Evolutionary conservation across 192 early-diverging fungal species (phyloP), one percentile per base, ranked within the genome.

Genomic region (Backusella parvicylindrica): DNA sequence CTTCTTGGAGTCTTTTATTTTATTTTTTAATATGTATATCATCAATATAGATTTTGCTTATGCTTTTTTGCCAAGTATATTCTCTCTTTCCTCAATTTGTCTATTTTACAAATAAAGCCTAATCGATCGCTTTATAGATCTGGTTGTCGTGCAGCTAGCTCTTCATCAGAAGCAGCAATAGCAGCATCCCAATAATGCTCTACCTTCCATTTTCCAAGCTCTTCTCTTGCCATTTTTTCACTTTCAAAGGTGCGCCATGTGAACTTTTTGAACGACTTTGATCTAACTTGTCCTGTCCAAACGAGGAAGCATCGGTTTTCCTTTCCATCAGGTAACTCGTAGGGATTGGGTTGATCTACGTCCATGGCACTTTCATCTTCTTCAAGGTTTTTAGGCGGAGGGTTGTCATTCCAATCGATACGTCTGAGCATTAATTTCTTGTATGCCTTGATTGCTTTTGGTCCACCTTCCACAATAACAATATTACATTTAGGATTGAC

Each of bases 401-500:
- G 85, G 47, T 83, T 76, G 53, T 88, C 89, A 33, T 85, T 84
- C 98, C 98, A 99, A 79, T 99, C 91, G 75, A 99, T 98, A 21
- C 98, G 88, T 32, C 94, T 81, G 13, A 98, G 86, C 98, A 99
- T 96, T 26, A 99, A 84, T 74, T 97, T 96, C 81, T 98, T 99
- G 86, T 96, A 99, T 36, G 90, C 87, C 74, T 94, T 94, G 75
- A 98, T 86, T 1, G 87, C 89, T 77, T 97, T 95, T 13, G 90
- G 91, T 3, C 96, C 93, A 1, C 98, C 98, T 83, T 99, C 98
- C 5, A 97, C 97, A 53, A 97, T 83, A 5, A 99, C 94, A 63
- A 98, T 69, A 74, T 87, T 89, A 79, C 90, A 88, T 4, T 89
- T 91, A 2, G 91, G 88, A 74, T 93, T 86, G 18, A 93, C 80